Evolutionary conservation across 2,329 filamentous ascomycete genomes (phyloP).

Genomic region (Phialemoniopsis sp.): DNA sequence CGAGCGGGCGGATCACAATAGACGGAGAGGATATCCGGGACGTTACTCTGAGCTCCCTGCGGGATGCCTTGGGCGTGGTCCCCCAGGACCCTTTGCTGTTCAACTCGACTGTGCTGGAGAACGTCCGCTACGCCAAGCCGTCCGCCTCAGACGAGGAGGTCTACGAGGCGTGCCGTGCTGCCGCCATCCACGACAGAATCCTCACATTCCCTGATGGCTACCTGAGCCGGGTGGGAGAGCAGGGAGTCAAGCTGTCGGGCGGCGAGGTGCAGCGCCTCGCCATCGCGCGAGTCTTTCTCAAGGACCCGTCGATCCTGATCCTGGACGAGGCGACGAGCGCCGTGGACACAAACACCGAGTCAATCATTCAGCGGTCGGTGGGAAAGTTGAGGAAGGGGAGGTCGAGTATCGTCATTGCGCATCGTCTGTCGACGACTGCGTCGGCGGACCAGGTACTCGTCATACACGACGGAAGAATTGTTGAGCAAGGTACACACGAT

Average conservation of each 20-base stretch:
- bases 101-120: constrained; percentile 60
- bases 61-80: constrained; percentile 57
- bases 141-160: constrained; percentile 59
- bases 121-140: constrained; percentile 55
- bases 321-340: constrained; percentile 10
- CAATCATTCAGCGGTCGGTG: constrained; percentile 4
- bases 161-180: constrained; percentile 54
- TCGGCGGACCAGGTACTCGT: constrained; percentile 75
- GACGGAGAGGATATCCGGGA: constrained; percentile 57
- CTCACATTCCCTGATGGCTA: constrained; percentile 50
- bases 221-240: constrained; percentile 40
- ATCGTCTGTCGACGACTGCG: constrained; percentile 66
- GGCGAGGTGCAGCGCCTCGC: constrained; percentile 47
- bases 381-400: constrained; percentile 1
- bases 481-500: constrained; percentile 70
- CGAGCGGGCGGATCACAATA: constrained; percentile 47
- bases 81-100: constrained; percentile 63
- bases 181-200: constrained; percentile 63
- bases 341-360: constrained; percentile 9
- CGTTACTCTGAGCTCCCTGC: constrained; percentile 52
- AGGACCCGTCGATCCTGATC: constrained; percentile 5
- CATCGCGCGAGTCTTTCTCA: constrained; percentile 34
- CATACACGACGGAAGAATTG: constrained; percentile 60
- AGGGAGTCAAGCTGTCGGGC: constrained; percentile 39
- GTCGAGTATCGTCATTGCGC: constrained; percentile 54